These are phyloP conservation scores for Acidomyces sp. DNA, from an alignment of 495 filamentous ascomycete genomes.

Conservation along the genomic window DNA sequence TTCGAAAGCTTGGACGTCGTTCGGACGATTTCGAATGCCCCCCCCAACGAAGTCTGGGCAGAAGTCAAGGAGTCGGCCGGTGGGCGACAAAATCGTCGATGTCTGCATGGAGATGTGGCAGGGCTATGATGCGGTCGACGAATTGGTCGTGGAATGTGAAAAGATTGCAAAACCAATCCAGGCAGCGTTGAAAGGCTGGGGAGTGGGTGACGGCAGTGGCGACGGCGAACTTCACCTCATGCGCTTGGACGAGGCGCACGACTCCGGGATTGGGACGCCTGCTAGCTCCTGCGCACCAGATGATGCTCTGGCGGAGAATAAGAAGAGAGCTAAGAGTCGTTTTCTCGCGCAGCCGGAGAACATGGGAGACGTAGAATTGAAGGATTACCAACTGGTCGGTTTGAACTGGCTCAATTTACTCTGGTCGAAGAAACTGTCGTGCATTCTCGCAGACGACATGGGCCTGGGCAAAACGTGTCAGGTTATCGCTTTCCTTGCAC, in stretches of 20 bases:
- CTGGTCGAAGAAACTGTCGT: slow-evolving; percentile 61
- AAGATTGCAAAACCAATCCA: slow-evolving; percentile 53
- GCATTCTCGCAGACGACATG: slow-evolving; percentile 96
- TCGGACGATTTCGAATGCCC: slow-evolving; percentile 27
- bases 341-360: slow-evolving; percentile 59
- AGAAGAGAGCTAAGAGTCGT: slow-evolving; percentile 25
- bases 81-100: slow-evolving; percentile 62
- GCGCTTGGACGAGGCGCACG: slow-evolving; percentile 43
- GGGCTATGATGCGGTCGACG: slow-evolving; percentile 67
- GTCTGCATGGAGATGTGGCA: slow-evolving; percentile 57
- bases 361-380: slow-evolving; percentile 62
- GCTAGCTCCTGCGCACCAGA: slow-evolving; percentile 38
- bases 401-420: slow-evolving; percentile 85
- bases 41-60: slow-evolving; percentile 33
- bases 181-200: slow-evolving; percentile 56
- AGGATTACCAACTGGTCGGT: slow-evolving; percentile 87
- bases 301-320: slow-evolving; percentile 33
- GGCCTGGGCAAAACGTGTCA: slow-evolving; percentile 95
- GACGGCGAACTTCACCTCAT: slow-evolving; percentile 56
- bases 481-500: slow-evolving; percentile 81
- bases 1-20: slow-evolving; percentile 41
- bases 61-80: slow-evolving; percentile 38
- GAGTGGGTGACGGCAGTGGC: slow-evolving; percentile 50
- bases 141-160: slow-evolving; percentile 60
- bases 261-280: slow-evolving; percentile 67